Evolutionary conservation across 179 eudicot genomes (phyloP).

Genomic region (Sideroxylon spinosum): DNA sequence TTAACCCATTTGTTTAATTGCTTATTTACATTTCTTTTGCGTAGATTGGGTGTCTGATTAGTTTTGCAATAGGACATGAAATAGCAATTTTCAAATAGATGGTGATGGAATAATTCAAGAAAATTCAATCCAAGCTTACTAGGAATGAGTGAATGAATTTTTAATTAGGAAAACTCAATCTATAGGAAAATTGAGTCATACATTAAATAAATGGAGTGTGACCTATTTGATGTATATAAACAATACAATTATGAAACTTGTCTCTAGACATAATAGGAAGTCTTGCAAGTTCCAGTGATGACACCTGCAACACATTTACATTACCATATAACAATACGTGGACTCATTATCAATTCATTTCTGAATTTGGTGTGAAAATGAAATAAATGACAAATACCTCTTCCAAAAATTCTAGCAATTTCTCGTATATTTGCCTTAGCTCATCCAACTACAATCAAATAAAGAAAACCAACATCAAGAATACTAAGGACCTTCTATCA

Average conservation of each 20-base stretch:
- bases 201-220: constrained; percentile 11
- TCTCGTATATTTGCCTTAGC: constrained; percentile 93
- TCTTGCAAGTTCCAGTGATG: constrained; percentile 81
- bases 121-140: too few relatives aligned
- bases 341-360: constrained; percentile 14
- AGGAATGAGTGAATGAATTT: background rate
- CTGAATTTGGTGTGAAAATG: background rate
- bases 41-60: background rate
- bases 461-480: constrained; percentile 9
- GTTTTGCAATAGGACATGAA: background rate
- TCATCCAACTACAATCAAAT: constrained; percentile 66
- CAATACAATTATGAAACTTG: constrained; percentile 52
- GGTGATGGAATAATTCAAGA: background rate
- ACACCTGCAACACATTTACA: constrained; percentile 51
- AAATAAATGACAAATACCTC: constrained; percentile 45
- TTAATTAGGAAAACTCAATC: background rate
- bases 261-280: constrained; percentile 54
- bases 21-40: background rate
- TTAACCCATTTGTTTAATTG: background rate
- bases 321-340: constrained; percentile 10
- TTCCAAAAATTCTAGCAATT: constrained; percentile 91
- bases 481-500: background rate
- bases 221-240: constrained; percentile 95
- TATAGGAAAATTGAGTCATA: background rate
- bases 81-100: background rate